Percentiles rank a stretch among this genome's conserved stretches.
Evolutionary conservation across 2,329 filamentous ascomycete species (phyloP).

Genomic region (Fusarium metavorans): DNA sequence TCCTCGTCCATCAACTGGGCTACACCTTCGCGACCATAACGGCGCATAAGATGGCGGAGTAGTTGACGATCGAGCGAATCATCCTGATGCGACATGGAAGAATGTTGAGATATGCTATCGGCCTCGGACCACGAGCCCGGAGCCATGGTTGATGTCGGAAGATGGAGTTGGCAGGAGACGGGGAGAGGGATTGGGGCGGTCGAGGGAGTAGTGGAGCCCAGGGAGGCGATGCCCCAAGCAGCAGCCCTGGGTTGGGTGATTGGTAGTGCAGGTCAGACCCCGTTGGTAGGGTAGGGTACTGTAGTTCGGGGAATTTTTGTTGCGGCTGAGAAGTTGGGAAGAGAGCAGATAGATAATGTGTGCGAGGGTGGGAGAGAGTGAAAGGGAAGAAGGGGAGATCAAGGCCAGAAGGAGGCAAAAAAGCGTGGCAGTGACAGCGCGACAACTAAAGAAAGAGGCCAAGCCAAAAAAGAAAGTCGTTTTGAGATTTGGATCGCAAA

Average conservation of each 20-base stretch:
- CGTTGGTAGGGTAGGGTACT: neutral
- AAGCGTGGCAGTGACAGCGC: neutral
- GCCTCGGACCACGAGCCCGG: constrained; percentile 49
- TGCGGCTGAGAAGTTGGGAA: constrained; percentile 4
- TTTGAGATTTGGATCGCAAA: constrained; percentile 34
- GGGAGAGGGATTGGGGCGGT: constrained; percentile 25
- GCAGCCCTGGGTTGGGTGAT: constrained; percentile 34
- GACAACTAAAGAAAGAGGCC: constrained; percentile 15
- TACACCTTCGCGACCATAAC: constrained; percentile 50
- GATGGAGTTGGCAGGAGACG: constrained; percentile 2
- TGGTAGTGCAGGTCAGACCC: constrained; percentile 14
- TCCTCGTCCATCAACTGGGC: constrained; percentile 51
- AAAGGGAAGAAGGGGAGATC: constrained; percentile 2
- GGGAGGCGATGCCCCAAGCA: constrained; percentile 37
- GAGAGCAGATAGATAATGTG: neutral
- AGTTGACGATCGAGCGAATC: constrained; percentile 50
- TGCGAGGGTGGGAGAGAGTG: constrained; percentile 6
- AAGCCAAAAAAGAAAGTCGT: constrained; percentile 31
- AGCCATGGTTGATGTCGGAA: constrained; percentile 39
- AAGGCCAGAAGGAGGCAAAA: neutral
- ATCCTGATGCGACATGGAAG: constrained; percentile 42
- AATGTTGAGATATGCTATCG: constrained; percentile 47
- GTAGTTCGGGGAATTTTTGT: neutral
- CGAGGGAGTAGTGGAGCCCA: constrained; percentile 39
- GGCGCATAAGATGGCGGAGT: constrained; percentile 50